Percentiles rank a stretch among this genome's conserved stretches.
Evolutionary conservation across 2,329 filamentous ascomycete genomes (phyloP).

Genomic region (Colletotrichum spinosum): DNA sequence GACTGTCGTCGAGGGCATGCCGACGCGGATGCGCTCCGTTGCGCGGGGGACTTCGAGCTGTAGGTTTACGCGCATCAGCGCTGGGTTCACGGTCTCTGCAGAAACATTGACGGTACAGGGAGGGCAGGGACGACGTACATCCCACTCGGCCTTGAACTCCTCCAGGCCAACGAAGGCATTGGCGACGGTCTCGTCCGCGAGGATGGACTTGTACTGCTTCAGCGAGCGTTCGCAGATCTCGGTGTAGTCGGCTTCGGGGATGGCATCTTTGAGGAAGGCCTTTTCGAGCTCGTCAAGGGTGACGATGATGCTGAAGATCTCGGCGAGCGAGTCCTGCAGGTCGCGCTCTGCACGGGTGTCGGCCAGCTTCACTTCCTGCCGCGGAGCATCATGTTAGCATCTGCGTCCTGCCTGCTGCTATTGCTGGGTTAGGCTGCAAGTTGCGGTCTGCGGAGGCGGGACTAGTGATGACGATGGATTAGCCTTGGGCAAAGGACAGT

Average conservation of each 20-base stretch:
- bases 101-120: background rate
- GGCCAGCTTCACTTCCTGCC: slow-evolving; percentile 90
- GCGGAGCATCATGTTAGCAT: slow-evolving; percentile 26
- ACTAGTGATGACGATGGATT: background rate
- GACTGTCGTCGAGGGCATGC: slow-evolving; percentile 87
- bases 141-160: slow-evolving; percentile 91
- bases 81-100: background rate
- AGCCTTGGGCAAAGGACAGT: slow-evolving; percentile 39
- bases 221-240: slow-evolving; percentile 94
- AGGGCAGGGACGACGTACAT: slow-evolving; percentile 67
- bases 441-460: slow-evolving; percentile 51
- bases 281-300: slow-evolving; percentile 96
- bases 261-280: slow-evolving; percentile 94
- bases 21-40: slow-evolving; percentile 90
- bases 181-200: slow-evolving; percentile 92
- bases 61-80: slow-evolving; percentile 8
- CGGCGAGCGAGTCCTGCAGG: slow-evolving; percentile 93
- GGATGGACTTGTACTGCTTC: slow-evolving; percentile 96
- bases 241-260: slow-evolving; percentile 91
- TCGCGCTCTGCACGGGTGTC: slow-evolving; percentile 90
- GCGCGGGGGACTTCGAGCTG: slow-evolving; percentile 95
- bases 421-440: too few relatives aligned
- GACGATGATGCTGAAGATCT: slow-evolving; percentile 97
- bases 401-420: too few relatives aligned
- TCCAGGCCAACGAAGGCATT: slow-evolving; percentile 88